A percentile compares a stretch with the other conserved stretches of the same genome.
Conservation (phyloP, 2,329 filamentous ascomycete genomes). For the Phaeomoniella chlamydospora region DNA sequence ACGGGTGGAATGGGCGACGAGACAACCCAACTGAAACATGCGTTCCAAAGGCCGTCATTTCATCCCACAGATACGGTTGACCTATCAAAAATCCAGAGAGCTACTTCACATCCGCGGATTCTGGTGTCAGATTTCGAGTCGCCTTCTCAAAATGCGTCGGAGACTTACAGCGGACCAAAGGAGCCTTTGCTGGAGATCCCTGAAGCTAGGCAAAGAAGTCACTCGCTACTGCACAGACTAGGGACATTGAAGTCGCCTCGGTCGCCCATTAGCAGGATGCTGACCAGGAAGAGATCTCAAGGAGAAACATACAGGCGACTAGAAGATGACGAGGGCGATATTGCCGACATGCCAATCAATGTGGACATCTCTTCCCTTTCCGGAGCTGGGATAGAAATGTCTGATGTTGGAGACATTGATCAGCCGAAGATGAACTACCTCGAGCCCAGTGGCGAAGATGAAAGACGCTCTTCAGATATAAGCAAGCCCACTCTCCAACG, state of each 20-base stretch:
- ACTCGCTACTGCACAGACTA: not conserved
- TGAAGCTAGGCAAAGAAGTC: not conserved
- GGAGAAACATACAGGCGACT: constrained; percentile 5
- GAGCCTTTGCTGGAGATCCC: not conserved
- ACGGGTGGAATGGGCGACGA: no score
- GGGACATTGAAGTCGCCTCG: not conserved
- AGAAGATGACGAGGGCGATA: constrained; percentile 6
- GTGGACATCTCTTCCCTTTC: constrained; percentile 12
- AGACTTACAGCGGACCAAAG: not conserved
- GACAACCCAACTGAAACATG: no score
- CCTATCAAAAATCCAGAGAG: not conserved
- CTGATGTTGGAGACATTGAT: constrained; percentile 7
- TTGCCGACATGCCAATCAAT: constrained; percentile 2
- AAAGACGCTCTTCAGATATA: constrained; percentile 6
- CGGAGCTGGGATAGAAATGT: constrained; percentile 11
- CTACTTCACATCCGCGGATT: not conserved
- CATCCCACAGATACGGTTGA: not conserved
- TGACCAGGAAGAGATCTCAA: constrained; percentile 6
- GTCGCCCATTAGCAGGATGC: not conserved
- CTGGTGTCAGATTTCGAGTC: not conserved
- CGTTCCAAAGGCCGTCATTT: not conserved
- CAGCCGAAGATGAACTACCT: not conserved
- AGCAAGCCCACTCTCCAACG: constrained; percentile 7
- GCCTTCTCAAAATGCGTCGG: not conserved
- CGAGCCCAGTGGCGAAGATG: not conserved